These are phyloP conservation scores for Trichosporon ovoides DNA, from an alignment of 1,284 basidiomycete genomes.

Conservation along the genomic window DNA sequence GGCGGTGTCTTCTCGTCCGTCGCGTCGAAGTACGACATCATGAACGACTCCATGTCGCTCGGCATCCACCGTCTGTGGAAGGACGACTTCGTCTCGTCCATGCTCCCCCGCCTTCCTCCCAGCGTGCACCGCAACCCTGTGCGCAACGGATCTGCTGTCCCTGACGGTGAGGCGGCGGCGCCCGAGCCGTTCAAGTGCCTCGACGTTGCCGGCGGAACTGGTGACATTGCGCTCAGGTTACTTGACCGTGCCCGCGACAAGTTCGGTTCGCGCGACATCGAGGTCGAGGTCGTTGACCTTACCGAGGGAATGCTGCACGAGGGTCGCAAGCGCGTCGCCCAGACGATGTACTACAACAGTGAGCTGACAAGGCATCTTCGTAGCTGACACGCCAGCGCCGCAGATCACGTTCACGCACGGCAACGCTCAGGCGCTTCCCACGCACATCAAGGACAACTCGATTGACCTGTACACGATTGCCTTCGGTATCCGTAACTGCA, in stretches of 20 bases:
- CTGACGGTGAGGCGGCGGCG: conserved; percentile 26
- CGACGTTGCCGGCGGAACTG: conserved; percentile 96
- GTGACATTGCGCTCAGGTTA: conserved; percentile 92
- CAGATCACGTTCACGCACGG: conserved; percentile 90
- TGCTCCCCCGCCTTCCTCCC: conserved; percentile 60
- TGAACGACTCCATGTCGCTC: conserved; percentile 98
- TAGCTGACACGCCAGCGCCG: conserved; percentile 52
- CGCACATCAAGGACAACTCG: conserved; percentile 63
- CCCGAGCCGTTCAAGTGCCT: conserved; percentile 63
- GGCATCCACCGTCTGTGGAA: conserved; percentile 98
- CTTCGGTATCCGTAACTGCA: conserved; percentile 98
- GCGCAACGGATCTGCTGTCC: conserved; percentile 48
- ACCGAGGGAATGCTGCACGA: conserved; percentile 94
- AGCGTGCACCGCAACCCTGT: conserved; percentile 37
- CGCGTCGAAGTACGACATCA: conserved; percentile 90
- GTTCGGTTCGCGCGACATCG: conserved; percentile 80
- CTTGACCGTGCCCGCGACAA: conserved; percentile 85
- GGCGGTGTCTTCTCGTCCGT: conserved; percentile 93
- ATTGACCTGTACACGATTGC: conserved; percentile 98
- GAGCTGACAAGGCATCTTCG: not conserved
- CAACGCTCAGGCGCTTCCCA: conserved; percentile 78
- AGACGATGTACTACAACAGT: conserved; percentile 97
- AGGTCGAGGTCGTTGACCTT: conserved; percentile 89
- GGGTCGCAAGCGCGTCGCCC: conserved; percentile 82
- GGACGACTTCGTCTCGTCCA: conserved; percentile 74